These are phyloP conservation scores for Cyberlindnera americana DNA, from an alignment of 805 yeast species.

Conservation along the genomic window DNA sequence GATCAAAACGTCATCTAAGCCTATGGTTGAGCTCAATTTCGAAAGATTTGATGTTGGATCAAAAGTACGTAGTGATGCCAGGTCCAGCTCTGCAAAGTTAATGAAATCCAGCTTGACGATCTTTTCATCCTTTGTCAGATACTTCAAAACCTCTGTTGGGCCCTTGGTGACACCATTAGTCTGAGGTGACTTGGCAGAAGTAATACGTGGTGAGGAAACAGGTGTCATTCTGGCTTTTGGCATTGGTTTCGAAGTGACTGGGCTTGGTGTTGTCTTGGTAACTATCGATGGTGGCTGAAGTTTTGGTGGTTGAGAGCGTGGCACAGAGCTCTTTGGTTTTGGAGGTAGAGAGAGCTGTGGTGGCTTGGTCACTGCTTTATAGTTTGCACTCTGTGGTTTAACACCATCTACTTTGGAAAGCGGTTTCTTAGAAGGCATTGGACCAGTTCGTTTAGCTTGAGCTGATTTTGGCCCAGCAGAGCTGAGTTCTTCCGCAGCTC, in stretches of 20 bases:
- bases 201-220: slow-evolving; percentile 6
- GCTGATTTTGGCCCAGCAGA: background rate
- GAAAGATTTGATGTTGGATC: slow-evolving; percentile 18
- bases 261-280: slow-evolving; percentile 4
- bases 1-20: slow-evolving; percentile 30
- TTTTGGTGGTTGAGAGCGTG: slow-evolving; percentile 21
- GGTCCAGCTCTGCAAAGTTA: slow-evolving; percentile 18
- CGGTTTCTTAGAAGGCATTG: background rate
- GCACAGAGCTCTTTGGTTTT: slow-evolving; percentile 6
- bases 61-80: slow-evolving; percentile 14
- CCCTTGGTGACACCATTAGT: background rate
- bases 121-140: slow-evolving; percentile 18
- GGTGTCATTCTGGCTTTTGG: slow-evolving; percentile 1
- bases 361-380: slow-evolving; percentile 2
- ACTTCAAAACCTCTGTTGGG: slow-evolving; percentile 7
- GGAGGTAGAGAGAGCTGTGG: slow-evolving; percentile 21
- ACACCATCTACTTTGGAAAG: background rate
- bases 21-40: slow-evolving; percentile 2
- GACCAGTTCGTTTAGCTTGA: slow-evolving; percentile 1
- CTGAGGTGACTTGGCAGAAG: background rate
- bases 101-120: slow-evolving; percentile 27
- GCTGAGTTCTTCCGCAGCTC: too few species aligned
- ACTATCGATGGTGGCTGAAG: slow-evolving; percentile 10
- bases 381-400: slow-evolving; percentile 6
- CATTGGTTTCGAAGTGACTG: slow-evolving; percentile 1